Evolutionary conservation across 768 basidiomycete genomes (phyloP).

Genomic region (Austroboletus festivus): DNA sequence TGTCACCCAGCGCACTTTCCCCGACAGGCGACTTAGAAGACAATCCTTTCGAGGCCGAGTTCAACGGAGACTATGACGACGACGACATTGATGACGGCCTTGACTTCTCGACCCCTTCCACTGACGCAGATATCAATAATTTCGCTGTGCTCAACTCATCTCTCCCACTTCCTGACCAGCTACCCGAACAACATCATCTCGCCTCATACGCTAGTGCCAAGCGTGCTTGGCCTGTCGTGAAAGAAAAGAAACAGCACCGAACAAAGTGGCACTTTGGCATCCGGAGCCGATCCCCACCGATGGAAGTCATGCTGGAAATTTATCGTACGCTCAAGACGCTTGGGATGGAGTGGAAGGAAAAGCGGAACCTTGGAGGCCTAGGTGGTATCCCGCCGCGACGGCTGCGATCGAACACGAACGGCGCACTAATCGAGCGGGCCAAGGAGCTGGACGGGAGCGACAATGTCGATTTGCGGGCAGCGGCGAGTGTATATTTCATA

Average conservation of each 20-base stretch:
- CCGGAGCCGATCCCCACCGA: constrained; percentile 87
- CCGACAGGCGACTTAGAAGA: constrained; percentile 64
- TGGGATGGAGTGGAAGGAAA: constrained; percentile 98
- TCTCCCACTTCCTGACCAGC: constrained; percentile 66
- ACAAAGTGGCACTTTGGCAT: constrained; percentile 99
- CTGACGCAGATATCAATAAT: constrained; percentile 46
- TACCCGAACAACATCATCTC: constrained; percentile 66
- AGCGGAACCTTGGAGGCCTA: constrained; percentile 71
- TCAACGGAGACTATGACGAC: constrained; percentile 40
- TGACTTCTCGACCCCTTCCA: constrained; percentile 44
- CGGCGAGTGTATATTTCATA: constrained; percentile 84
- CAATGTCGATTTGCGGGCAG: constrained; percentile 60
- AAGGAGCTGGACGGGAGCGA: constrained; percentile 58
- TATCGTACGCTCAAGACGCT: constrained; percentile 87
- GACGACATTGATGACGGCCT: constrained; percentile 58
- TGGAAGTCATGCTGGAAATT: constrained; percentile 99
- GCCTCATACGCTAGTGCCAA: constrained; percentile 59
- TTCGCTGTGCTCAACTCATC: constrained; percentile 91
- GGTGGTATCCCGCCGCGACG: constrained; percentile 45
- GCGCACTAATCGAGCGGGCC: constrained; percentile 58
- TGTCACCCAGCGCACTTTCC: constrained; percentile 66
- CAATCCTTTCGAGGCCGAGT: constrained; percentile 81
- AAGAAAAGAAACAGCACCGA: constrained; percentile 69
- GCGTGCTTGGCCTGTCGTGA: constrained; percentile 41
- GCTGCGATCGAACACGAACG: constrained; percentile 32